Conservation (phyloP, 306 rosid species). For the Cucumis hystrix region DNA sequence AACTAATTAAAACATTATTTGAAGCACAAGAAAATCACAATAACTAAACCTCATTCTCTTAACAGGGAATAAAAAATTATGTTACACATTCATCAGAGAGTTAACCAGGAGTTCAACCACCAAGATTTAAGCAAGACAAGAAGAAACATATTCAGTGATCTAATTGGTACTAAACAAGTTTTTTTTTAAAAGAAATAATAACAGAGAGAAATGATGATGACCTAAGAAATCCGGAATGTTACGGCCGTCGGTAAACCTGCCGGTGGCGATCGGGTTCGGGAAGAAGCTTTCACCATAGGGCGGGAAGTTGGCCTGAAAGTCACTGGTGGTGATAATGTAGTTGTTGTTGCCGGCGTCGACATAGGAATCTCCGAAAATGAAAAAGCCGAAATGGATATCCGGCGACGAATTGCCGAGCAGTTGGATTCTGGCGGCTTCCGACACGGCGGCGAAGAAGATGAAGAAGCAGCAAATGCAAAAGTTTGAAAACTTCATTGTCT, state of each 20-base stretch:
- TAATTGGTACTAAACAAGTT: no score
- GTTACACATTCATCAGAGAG: not conserved
- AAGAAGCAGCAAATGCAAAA: not conserved
- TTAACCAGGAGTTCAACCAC: not conserved
- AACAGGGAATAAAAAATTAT: not conserved
- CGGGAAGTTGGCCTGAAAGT: not conserved
- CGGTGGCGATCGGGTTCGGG: not conserved
- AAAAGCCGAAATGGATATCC: slow-evolving; percentile 7
- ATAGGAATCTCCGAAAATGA: slow-evolving; percentile 3
- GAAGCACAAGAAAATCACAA: not conserved
- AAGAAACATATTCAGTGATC: no score
- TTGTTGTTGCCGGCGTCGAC: slow-evolving; percentile 25
- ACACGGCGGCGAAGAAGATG: not conserved
- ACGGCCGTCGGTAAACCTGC: not conserved
- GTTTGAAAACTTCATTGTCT: not conserved
- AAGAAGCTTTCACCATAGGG: not conserved
- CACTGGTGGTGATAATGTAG: not conserved
- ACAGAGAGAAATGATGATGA: not conserved
- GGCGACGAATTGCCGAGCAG: not conserved
- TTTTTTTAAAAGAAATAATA: not conserved
- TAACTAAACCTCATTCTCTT: not conserved
- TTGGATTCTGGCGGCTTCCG: not conserved
- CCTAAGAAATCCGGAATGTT: not conserved
- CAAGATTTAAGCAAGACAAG: not conserved
- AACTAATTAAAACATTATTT: not conserved